Evolutionary conservation across 768 basidiomycete genomes (phyloP).

Genomic region (Lepiota venenata): DNA sequence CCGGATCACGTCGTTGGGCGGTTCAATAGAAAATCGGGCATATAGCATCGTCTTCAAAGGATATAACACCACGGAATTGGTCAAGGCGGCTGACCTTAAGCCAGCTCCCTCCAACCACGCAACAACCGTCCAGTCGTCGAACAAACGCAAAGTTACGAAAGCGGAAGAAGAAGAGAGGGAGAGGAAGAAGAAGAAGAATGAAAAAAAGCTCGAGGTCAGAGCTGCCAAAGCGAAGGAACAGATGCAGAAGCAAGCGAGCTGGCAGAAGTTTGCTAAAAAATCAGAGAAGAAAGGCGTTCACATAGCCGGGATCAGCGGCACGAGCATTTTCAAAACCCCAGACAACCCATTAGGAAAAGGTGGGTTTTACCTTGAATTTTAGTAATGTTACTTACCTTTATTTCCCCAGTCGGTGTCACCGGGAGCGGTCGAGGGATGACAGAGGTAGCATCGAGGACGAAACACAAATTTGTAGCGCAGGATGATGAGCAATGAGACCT

Average conservation of each 20-base stretch:
- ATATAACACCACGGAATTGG: constrained; percentile 87
- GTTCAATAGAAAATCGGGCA: constrained; percentile 75
- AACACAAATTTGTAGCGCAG: constrained; percentile 66
- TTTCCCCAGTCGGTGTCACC: constrained; percentile 76
- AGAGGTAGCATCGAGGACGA: constrained; percentile 58
- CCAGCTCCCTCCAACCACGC: constrained; percentile 57
- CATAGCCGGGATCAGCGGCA: constrained; percentile 85
- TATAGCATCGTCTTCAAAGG: constrained; percentile 91
- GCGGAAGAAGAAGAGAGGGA: constrained; percentile 87
- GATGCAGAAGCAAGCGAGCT: constrained; percentile 74
- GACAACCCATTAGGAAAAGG: constrained; percentile 88
- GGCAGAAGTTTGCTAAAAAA: constrained; percentile 97
- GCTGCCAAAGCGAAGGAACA: constrained; percentile 91
- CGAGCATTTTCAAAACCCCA: constrained; percentile 93
- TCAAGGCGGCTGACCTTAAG: constrained; percentile 71
- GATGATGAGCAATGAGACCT: constrained; percentile 41
- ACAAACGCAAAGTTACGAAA: constrained; percentile 77
- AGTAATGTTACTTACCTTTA: constrained; percentile 12
- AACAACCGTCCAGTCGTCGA: constrained; percentile 38
- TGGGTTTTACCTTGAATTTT: constrained; percentile 28
- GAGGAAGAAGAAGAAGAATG: constrained; percentile 91
- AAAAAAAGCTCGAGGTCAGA: constrained; percentile 83
- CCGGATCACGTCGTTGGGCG: constrained; percentile 80
- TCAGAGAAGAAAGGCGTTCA: constrained; percentile 89
- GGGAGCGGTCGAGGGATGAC: constrained; percentile 91